Base-by-base conservation (phyloP, 2,329 filamentous ascomycete species). In the Xylariaceae sp. region DNA sequence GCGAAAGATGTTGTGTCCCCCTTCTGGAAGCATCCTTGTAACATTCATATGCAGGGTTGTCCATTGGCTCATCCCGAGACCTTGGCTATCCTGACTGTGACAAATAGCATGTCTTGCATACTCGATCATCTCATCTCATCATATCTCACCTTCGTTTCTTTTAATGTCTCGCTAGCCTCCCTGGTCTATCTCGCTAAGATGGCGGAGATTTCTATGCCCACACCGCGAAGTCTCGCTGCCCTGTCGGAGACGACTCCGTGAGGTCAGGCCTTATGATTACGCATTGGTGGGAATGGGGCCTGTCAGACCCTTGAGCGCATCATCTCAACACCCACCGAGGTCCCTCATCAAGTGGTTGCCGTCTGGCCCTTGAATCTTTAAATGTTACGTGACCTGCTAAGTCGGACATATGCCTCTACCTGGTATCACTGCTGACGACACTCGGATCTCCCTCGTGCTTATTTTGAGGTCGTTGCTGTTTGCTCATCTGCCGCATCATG, bases 301-400 rank as follows among this genome's bases (percentile, higher is more conserved):
- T 25, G 22, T 21, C 23, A 23, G 34, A 35, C 40, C 53, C 56
- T 52, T 53, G 53, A 48, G 52, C 44, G 33, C 42, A 56, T 57
- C 53, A 54, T 53, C 44, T 42, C 22, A 37, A 38, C 23, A 39
- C 5, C 39, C 17, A 37, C 37, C 35, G 44, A 27, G 27, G 41
- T 41, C 53, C 43, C 45, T 53, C 44, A 48, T 49, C 49, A 40
- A 50, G 47, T 52, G n/a, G n/a, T n/a, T n/a, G n/a, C n/a, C n/a
- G n/a, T n/a, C n/a, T n/a, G n/a, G n/a, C n/a, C n/a, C n/a, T 51
- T 45, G 25, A 38, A 51, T 54, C 45, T 52, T 39, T 37, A 22
- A 45, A 40, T 20, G 19, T 40, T 49, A 25, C 42, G 11, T 46
- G 37, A 40, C 47, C 44, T 40, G 25, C 37, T 49, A 34, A 48